These are phyloP conservation scores for Blastobotrys ciferrii DNA, from an alignment of 1,139 yeast genomes.

Conservation along the genomic window DNA sequence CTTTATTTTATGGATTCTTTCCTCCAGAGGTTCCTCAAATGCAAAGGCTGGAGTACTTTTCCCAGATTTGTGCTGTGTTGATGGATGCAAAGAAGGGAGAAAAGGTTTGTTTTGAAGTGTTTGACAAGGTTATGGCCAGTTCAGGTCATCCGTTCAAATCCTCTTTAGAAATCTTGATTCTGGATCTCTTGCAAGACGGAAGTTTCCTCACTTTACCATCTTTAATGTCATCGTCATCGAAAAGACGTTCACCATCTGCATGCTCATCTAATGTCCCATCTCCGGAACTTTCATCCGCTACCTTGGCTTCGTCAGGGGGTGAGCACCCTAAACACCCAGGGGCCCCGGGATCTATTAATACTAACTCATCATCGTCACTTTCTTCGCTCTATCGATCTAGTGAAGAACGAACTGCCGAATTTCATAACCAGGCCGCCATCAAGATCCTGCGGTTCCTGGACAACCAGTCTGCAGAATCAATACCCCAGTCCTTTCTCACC, in stretches of 20 bases:
- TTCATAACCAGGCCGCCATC: constrained; percentile 21
- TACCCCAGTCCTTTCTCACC: constrained; percentile 27
- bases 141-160: constrained; percentile 26
- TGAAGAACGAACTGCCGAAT: constrained; percentile 20
- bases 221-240: constrained; percentile 1
- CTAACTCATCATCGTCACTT: constrained; percentile 8
- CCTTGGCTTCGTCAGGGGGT: not conserved
- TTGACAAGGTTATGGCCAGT: constrained; percentile 25
- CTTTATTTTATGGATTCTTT: constrained; percentile 34
- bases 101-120: constrained; percentile 25
- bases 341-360: constrained; percentile 15
- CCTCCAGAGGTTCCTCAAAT: constrained; percentile 27
- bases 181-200: constrained; percentile 30
- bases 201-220: constrained; percentile 23
- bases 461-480: constrained; percentile 24
- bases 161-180: constrained; percentile 26
- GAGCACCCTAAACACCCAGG: constrained; percentile 7
- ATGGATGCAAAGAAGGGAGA: constrained; percentile 27
- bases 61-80: constrained; percentile 29
- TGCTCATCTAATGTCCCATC: constrained; percentile 23
- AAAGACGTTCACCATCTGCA: constrained; percentile 10
- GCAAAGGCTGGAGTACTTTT: constrained; percentile 34
- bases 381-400: constrained; percentile 20
- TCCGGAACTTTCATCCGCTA: constrained; percentile 28
- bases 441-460: constrained; percentile 25